These are phyloP conservation scores for Diaporthe humulicola DNA, from an alignment of 2,329 filamentous ascomycete species.

Conservation along the genomic window DNA sequence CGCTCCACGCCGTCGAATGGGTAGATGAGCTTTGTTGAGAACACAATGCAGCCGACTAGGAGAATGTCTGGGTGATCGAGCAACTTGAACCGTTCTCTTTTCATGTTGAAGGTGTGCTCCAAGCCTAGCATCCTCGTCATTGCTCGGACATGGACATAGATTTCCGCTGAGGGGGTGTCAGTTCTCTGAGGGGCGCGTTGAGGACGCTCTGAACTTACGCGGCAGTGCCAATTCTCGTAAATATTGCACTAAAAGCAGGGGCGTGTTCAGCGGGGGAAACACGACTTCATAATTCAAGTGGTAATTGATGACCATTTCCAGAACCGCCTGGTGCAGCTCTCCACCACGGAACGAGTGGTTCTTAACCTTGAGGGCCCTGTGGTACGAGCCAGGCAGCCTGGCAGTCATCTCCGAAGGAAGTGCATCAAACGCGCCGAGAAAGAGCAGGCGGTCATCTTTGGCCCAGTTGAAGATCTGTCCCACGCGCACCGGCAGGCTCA, in stretches of 20 bases:
- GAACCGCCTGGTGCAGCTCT: conserved; percentile 74
- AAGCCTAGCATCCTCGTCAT: conserved; percentile 66
- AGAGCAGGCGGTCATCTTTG: conserved; percentile 77
- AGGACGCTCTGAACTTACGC: conserved; percentile 61
- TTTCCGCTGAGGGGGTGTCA: conserved; percentile 68
- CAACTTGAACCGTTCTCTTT: conserved; percentile 58
- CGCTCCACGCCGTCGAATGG: conserved; percentile 75
- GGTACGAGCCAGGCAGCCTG: conserved; percentile 73
- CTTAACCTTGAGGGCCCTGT: conserved; percentile 68
- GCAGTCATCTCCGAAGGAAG: conserved; percentile 69
- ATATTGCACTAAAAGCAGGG: conserved; percentile 77
- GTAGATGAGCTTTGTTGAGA: conserved; percentile 84
- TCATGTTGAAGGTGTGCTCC: conserved; percentile 69
- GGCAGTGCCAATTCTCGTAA: conserved; percentile 82
- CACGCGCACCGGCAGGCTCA: conserved; percentile 82
- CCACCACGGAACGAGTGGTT: conserved; percentile 61
- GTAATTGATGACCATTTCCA: conserved; percentile 74
- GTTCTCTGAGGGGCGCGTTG: conserved; percentile 15
- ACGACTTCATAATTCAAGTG: conserved; percentile 75
- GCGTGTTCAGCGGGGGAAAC: conserved; percentile 80
- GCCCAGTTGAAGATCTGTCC: conserved; percentile 81
- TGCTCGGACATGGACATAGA: conserved; percentile 70
- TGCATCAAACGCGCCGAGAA: conserved; percentile 72
- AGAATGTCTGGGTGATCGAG: conserved; percentile 81
- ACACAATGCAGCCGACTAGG: conserved; percentile 77